phyloP scores from a whole-genome alignment of 169 alveolate genomes.

The Toxoplasma gondii region DNA sequence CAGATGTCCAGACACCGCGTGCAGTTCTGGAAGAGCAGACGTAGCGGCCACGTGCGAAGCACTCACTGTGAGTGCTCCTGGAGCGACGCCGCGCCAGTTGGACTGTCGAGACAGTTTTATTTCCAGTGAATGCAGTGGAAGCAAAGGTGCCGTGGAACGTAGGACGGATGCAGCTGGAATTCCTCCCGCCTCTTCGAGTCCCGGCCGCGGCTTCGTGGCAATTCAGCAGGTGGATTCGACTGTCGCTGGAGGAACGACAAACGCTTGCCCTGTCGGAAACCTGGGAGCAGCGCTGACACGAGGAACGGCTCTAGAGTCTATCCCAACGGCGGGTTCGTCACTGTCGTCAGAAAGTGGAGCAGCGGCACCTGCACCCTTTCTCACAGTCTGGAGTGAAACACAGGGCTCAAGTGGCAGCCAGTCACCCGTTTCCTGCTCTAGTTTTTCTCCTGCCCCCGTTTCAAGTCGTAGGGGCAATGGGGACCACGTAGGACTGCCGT shows the following conservation, averaged over 20 bases:
- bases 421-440: not conserved
- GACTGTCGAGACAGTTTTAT: not conserved
- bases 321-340: slow-evolving; percentile 1
- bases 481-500: not conserved
- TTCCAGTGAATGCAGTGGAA: not conserved
- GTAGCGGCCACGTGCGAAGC: too few relatives aligned
- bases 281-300: not conserved
- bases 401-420: not conserved
- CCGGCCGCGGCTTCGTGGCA: not conserved
- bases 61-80: too few relatives aligned
- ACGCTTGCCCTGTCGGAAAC: not conserved
- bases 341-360: slow-evolving; percentile 19
- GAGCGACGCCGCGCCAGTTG: too few relatives aligned
- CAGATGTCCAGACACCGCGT: too few relatives aligned
- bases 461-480: not conserved
- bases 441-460: not conserved
- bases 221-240: not conserved
- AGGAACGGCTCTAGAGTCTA: not conserved
- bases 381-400: not conserved
- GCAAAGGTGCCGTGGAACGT: too few relatives aligned
- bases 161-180: not conserved
- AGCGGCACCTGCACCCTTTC: not conserved
- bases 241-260: not conserved
- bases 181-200: not conserved
- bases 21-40: too few relatives aligned